Evolutionary conservation across 2,329 filamentous ascomycete genomes (phyloP).

Genomic region (Talaromyces sp.): DNA sequence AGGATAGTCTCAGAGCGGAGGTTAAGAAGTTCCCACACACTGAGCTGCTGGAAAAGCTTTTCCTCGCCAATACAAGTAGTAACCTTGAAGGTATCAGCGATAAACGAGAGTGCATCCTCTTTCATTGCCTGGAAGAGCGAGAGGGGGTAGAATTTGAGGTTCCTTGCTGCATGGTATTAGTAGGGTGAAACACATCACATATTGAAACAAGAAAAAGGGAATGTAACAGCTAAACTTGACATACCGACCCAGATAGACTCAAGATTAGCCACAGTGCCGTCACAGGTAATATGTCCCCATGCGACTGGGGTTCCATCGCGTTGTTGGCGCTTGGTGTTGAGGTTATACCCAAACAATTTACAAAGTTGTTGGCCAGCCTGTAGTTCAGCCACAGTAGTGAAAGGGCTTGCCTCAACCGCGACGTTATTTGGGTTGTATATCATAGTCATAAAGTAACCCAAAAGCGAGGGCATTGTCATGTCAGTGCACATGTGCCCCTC

Average conservation of each 20-base stretch:
- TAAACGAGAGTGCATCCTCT: background rate
- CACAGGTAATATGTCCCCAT: conserved; percentile 45
- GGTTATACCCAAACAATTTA: conserved; percentile 41
- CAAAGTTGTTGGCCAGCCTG: conserved; percentile 43
- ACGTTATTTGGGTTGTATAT: conserved; percentile 48
- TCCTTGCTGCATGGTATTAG: background rate
- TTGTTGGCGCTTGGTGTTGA: conserved; percentile 15
- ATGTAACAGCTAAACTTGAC: conserved; percentile 2
- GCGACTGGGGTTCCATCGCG: conserved; percentile 14
- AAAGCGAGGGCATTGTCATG: conserved; percentile 14
- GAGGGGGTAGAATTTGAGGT: background rate
- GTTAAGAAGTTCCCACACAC: background rate
- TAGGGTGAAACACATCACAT: background rate
- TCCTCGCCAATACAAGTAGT: background rate
- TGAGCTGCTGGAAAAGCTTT: background rate
- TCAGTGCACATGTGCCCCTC: background rate
- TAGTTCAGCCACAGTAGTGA: conserved; percentile 41
- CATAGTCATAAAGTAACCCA: conserved; percentile 47
- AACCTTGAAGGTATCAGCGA: background rate
- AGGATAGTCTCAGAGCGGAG: background rate
- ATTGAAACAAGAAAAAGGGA: conserved; percentile 22
- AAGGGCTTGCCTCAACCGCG: conserved; percentile 41
- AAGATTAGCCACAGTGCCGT: conserved; percentile 43
- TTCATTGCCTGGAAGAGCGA: background rate
- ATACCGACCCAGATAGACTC: conserved; percentile 40